These are phyloP conservation scores for Xylaria sp. DNA, from an alignment of 2,329 filamentous ascomycete genomes.

Conservation along the genomic window DNA sequence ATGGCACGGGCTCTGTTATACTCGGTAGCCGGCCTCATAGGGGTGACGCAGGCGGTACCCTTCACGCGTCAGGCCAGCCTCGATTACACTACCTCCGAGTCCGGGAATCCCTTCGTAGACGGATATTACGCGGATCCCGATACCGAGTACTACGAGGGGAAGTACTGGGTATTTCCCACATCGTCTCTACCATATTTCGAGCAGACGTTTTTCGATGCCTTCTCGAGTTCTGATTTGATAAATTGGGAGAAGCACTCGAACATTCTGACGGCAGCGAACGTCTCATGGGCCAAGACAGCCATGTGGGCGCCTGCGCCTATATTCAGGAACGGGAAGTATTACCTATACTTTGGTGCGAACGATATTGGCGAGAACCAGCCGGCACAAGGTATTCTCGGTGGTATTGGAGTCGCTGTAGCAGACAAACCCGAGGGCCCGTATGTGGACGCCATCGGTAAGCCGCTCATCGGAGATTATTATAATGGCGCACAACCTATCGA, in stretches of 20 bases:
- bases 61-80: constrained; percentile 31
- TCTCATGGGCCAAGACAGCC: constrained; percentile 57
- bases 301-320: constrained; percentile 61
- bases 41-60: constrained; percentile 27
- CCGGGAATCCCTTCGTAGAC: constrained; percentile 59
- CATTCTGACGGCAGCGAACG: constrained; percentile 53
- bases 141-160: constrained; percentile 55
- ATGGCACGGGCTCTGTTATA: constrained; percentile 15
- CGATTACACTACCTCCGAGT: constrained; percentile 53
- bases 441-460: constrained; percentile 53
- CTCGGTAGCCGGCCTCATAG: constrained; percentile 7
- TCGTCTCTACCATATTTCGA: constrained; percentile 56
- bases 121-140: constrained; percentile 64
- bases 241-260: constrained; percentile 59
- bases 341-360: constrained; percentile 62
- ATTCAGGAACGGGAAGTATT: constrained; percentile 56
- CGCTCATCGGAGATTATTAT: constrained; percentile 55
- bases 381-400: constrained; percentile 47
- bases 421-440: constrained; percentile 53
- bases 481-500: constrained; percentile 61
- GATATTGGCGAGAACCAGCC: constrained; percentile 53
- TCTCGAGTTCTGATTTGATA: constrained; percentile 60
- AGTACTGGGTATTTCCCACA: constrained; percentile 62
- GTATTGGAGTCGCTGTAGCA: constrained; percentile 55
- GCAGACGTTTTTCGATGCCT: constrained; percentile 62